phyloP scores from a whole-genome alignment of 345 rosid species.

The Rhodamnia rubescens region DNA sequence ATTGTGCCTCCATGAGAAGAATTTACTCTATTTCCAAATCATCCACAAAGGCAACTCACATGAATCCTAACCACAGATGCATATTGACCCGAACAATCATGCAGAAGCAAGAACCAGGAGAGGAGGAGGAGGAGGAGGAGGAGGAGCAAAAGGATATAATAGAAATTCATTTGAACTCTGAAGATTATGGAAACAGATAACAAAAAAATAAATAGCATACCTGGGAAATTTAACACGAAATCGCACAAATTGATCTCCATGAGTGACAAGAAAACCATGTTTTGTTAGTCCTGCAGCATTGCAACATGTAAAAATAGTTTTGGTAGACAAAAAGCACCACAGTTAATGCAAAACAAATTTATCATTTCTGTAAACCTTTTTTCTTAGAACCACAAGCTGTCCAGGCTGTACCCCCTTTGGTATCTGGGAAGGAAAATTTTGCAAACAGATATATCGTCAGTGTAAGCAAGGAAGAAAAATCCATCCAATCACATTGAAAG shows the following conservation, averaged over 20 bases:
- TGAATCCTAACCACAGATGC: neutral
- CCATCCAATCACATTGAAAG: neutral
- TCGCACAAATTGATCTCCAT: conserved; percentile 90
- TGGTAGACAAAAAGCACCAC: neutral
- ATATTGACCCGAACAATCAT: neutral
- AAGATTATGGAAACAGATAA: neutral
- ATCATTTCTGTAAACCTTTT: conserved; percentile 46
- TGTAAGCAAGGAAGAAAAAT: neutral
- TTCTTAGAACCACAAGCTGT: conserved; percentile 51
- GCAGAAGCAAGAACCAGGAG: neutral
- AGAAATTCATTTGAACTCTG: neutral
- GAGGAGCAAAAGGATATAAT: neutral
- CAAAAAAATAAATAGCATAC: conserved; percentile 30
- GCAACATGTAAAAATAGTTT: conserved; percentile 4
- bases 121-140: neutral
- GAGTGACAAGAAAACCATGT: conserved; percentile 51
- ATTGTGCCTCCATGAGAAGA: neutral
- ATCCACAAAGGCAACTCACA: neutral
- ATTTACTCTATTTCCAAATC: neutral
- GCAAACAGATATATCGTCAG: neutral
- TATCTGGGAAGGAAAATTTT: conserved; percentile 46
- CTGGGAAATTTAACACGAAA: conserved; percentile 66
- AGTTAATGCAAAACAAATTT: neutral
- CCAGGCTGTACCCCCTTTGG: conserved; percentile 89
- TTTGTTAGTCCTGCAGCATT: conserved; percentile 61